Base-by-base conservation (phyloP, 208 protist species). In the Leptomonas pyrrhocoris region DNA sequence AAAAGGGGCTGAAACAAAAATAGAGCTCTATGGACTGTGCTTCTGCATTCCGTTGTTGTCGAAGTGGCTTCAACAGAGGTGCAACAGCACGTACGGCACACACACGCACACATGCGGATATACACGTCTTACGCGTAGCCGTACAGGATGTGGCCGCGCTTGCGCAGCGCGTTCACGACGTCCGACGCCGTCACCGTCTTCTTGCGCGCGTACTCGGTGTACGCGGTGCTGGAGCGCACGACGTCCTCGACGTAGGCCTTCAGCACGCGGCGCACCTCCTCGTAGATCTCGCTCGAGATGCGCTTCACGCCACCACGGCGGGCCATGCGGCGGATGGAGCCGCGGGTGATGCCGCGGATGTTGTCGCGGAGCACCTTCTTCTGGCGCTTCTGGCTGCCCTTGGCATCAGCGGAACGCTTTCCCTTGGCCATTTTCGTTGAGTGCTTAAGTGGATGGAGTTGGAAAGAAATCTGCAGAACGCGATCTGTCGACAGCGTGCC, bases 261-360 rank as follows among this genome's bases (percentile, higher is more conserved):
- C 48, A 97, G 81, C 58, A 95, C 88, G 58, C 75, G 74, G 63
- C 84, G 84, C 62, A 89, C 71, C 81, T 89, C 84, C 62, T 89
- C 80, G 84, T 89, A 86, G 58, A 86, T 74, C 58, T 84, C 80
- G 64, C 73, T 74, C 42, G 78, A 85, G 82, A 97, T 96, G 77
- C 94, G 88, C 79, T 96, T 96, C 71, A 97, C 91, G 75, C 94
- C 94, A 77, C 94, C 94, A 80, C 94, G 83, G 80, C 94, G 87
- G 57, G 94, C 94, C 50, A 97, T 79, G 81, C 94, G 87, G 81
- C 91, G 86, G 69, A 97, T 94, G 51, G 89, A 88, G 68, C 88
- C 90, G 54, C 86, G 86, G 34, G 86, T 94, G 80, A 94, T 93
- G 77, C 86, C 88, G 67, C 78, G 82, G 63, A 96, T 91, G 80